Evolutionary conservation across 1,284 basidiomycete genomes (phyloP).

Genomic region (Pisolithus thermaeus): DNA sequence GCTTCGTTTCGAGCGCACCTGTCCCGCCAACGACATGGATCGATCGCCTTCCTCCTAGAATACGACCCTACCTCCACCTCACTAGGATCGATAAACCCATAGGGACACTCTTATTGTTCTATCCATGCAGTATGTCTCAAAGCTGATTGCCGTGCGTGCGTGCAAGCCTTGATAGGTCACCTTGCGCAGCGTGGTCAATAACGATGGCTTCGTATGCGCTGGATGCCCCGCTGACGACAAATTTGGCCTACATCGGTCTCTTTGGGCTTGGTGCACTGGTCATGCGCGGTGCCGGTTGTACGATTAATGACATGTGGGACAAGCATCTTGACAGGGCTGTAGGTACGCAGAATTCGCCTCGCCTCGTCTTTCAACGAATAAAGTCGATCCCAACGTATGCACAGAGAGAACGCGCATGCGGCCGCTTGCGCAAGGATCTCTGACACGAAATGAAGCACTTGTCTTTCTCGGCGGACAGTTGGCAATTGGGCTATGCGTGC

Average conservation of each 20-base stretch:
- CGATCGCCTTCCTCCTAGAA: constrained; percentile 52
- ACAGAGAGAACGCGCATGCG: constrained; percentile 42
- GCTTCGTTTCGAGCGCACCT: constrained; percentile 14
- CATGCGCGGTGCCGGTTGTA: constrained; percentile 98
- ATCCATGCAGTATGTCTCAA: constrained; percentile 77
- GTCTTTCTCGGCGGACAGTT: constrained; percentile 84
- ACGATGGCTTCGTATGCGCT: constrained; percentile 86
- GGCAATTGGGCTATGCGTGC: constrained; percentile 76
- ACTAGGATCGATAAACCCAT: constrained; percentile 94
- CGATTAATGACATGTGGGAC: constrained; percentile 99
- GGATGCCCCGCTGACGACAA: constrained; percentile 57
- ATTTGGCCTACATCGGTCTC: constrained; percentile 71
- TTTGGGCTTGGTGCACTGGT: constrained; percentile 90
- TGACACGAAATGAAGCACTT: constrained; percentile 74
- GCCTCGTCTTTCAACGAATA: neutral
- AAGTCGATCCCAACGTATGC: neutral
- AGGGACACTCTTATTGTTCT: constrained; percentile 86
- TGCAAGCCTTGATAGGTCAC: neutral
- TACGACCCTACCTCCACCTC: constrained; percentile 79
- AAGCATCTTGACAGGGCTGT: constrained; percentile 86
- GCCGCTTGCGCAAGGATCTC: constrained; percentile 76
- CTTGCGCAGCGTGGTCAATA: constrained; percentile 81
- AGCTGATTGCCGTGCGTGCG: too few relatives aligned
- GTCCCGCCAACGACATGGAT: constrained; percentile 51
- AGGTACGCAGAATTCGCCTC: constrained; percentile 50